Evolutionary conservation across 495 filamentous ascomycete species (phyloP).

Genomic region (Neurospora sp.): DNA sequence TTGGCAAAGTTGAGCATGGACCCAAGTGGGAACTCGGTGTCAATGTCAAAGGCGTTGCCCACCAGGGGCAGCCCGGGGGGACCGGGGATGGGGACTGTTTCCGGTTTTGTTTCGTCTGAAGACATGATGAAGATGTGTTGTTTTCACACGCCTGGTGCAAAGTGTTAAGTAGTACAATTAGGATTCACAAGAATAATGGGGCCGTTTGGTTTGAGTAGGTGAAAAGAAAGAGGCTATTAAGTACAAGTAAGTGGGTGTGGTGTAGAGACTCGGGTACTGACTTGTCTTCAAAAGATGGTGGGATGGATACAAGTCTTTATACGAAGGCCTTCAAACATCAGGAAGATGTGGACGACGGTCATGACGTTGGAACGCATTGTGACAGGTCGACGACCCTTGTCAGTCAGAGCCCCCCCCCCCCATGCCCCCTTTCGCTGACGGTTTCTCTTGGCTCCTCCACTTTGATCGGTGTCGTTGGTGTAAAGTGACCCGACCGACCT

Average conservation of each 20-base stretch:
- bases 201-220: neutral
- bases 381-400: neutral
- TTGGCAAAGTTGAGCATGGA: constrained; percentile 45
- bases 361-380: neutral
- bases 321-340: neutral
- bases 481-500: neutral
- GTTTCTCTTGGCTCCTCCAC: neutral
- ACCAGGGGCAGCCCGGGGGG: constrained; percentile 48
- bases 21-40: constrained; percentile 40
- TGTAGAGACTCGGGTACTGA: neutral
- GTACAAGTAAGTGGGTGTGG: neutral
- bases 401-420: neutral
- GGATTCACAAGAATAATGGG: neutral
- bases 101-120: neutral
- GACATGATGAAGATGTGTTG: neutral
- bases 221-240: neutral
- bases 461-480: neutral
- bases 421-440: neutral
- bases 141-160: neutral
- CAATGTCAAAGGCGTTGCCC: constrained; percentile 48
- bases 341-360: neutral
- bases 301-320: neutral
- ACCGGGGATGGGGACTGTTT: constrained; percentile 34
- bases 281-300: neutral
- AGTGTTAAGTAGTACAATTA: neutral